phyloP scores from a whole-genome alignment of 1,284 basidiomycete species.

The Rhodofomes roseus region DNA sequence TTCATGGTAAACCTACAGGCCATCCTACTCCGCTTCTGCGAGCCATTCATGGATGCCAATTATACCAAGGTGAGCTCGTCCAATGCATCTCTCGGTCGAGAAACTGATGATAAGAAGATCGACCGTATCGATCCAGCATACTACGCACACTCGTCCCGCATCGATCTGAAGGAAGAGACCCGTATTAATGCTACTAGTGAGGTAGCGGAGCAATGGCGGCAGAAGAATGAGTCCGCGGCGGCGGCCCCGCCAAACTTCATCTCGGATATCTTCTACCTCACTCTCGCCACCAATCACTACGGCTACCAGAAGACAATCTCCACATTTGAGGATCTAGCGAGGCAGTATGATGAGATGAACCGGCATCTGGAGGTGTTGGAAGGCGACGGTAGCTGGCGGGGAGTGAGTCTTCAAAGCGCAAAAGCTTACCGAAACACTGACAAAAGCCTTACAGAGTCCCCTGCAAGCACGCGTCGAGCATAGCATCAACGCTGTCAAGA shows the following conservation, averaged over 20 bases:
- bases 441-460: slow-evolving; percentile 47
- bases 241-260: slow-evolving; percentile 84
- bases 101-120: slow-evolving; percentile 41
- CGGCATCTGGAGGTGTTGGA: slow-evolving; percentile 77
- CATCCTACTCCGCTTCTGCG: slow-evolving; percentile 84
- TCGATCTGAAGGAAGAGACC: slow-evolving; percentile 84
- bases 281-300: slow-evolving; percentile 82
- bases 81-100: neutral
- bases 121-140: slow-evolving; percentile 89
- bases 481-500: slow-evolving; percentile 72
- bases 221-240: slow-evolving; percentile 41
- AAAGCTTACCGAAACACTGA: neutral
- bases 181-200: slow-evolving; percentile 87
- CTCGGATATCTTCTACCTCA: slow-evolving; percentile 91
- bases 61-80: slow-evolving; percentile 71
- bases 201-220: slow-evolving; percentile 74
- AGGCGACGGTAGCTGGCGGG: slow-evolving; percentile 75
- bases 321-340: slow-evolving; percentile 65
- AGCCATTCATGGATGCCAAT: slow-evolving; percentile 93
- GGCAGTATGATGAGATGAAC: slow-evolving; percentile 75
- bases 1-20: slow-evolving; percentile 92
- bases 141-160: slow-evolving; percentile 66
- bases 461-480: slow-evolving; percentile 65
- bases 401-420: slow-evolving; percentile 43
- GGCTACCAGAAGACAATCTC: slow-evolving; percentile 81